Evolutionary conservation across 768 basidiomycete species (phyloP).

Genomic region (Lanmaoa rubissima): DNA sequence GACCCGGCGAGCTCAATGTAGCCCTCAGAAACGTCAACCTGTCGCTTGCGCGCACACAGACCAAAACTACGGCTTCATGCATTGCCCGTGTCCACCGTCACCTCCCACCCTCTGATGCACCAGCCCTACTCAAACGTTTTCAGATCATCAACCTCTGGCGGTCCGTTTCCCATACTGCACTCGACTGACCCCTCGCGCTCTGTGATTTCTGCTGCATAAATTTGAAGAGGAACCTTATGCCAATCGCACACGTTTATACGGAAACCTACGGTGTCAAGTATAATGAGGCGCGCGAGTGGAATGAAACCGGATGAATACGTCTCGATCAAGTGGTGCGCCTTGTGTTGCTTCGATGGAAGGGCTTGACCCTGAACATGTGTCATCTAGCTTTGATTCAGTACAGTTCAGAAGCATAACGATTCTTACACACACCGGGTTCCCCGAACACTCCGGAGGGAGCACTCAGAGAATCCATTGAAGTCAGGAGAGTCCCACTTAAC

Average conservation of each 20-base stretch:
- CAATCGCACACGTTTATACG: not conserved
- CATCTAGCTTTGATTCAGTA: not conserved
- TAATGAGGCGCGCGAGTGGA: not conserved
- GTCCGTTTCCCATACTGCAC: not conserved
- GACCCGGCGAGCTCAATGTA: not conserved
- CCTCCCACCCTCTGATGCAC: too few species aligned
- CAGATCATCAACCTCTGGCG: not conserved
- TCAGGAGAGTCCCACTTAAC: too few species aligned
- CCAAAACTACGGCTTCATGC: not conserved
- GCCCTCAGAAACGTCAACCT: not conserved
- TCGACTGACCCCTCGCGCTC: not conserved
- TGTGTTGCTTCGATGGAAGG: not conserved
- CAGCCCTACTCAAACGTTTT: not conserved
- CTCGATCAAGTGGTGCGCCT: not conserved
- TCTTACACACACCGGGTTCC: not conserved
- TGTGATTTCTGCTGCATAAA: not conserved
- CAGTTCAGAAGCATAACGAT: not conserved
- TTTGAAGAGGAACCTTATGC: not conserved
- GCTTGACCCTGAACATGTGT: not conserved
- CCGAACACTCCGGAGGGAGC: not conserved
- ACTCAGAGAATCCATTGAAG: not conserved
- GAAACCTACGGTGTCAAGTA: not conserved
- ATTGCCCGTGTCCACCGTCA: not conserved
- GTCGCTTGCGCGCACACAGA: not conserved
- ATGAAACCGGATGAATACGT: not conserved